phyloP scores from a whole-genome alignment of 2,329 filamentous ascomycete genomes.

The Colletotrichum coccodes region DNA sequence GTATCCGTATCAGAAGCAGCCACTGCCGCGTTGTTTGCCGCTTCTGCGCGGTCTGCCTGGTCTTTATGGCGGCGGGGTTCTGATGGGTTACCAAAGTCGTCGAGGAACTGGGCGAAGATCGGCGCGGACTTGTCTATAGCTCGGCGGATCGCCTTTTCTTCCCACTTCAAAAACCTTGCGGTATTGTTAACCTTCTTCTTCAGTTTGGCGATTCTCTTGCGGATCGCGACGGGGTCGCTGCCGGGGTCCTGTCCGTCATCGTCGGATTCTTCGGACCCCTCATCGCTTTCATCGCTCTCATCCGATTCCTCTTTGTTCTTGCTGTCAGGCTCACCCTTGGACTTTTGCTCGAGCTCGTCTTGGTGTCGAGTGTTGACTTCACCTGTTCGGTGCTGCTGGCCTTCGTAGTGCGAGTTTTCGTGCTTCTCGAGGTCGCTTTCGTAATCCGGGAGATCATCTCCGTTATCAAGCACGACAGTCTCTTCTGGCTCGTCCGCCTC shows the following conservation, averaged over 20 bases:
- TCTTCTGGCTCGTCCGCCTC: too few relatives aligned
- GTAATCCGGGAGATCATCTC: too few relatives aligned
- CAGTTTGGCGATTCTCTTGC: not conserved
- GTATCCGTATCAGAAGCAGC: not conserved
- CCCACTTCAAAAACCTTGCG: not conserved
- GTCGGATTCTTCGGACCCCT: not conserved
- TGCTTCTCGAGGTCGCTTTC: too few relatives aligned
- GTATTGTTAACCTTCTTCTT: not conserved
- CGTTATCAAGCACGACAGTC: too few relatives aligned
- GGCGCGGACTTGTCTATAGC: not conserved
- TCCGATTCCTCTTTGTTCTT: too few relatives aligned
- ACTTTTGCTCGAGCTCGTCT: too few relatives aligned
- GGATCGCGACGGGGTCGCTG: not conserved
- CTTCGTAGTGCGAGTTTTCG: too few relatives aligned
- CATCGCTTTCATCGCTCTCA: not conserved
- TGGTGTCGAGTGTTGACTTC: too few relatives aligned
- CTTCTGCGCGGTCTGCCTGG: not conserved
- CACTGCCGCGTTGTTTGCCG: too few relatives aligned
- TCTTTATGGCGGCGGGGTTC: too few relatives aligned
- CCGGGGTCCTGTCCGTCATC: not conserved
- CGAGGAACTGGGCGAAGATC: not conserved
- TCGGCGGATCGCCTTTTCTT: not conserved
- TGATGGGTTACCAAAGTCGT: not conserved
- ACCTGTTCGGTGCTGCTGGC: too few relatives aligned
- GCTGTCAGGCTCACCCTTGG: too few relatives aligned